Conservation (phyloP, 306 rosid species). For the Cicer judaicum region DNA sequence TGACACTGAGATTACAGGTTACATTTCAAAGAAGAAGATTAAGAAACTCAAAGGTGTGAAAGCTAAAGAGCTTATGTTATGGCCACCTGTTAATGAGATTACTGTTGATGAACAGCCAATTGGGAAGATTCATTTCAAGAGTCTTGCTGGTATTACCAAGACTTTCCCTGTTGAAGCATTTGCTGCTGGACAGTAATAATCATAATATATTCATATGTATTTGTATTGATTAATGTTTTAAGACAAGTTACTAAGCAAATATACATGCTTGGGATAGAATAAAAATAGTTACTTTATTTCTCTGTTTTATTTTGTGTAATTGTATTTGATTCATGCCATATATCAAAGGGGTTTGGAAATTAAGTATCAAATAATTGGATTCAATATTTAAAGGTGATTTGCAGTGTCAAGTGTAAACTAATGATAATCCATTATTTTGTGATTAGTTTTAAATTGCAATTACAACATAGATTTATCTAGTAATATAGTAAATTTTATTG, state of each 20-base stretch:
- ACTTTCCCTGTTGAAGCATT: conserved; percentile 87
- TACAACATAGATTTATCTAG: too few species aligned
- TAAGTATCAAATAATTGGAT: too few species aligned
- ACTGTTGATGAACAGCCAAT: conserved; percentile 56
- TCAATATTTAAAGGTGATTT: too few species aligned
- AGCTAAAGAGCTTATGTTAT: conserved; percentile 87
- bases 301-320: conserved; percentile 3
- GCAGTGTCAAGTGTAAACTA: too few species aligned
- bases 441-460: too few species aligned
- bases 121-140: conserved; percentile 85
- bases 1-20: conserved; percentile 66
- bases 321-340: conserved; percentile 21
- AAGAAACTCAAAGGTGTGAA: conserved; percentile 89
- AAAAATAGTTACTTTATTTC: conserved; percentile 4
- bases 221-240: conserved; percentile 6
- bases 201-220: too few species aligned
- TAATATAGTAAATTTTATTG: too few species aligned
- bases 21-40: conserved; percentile 60
- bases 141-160: conserved; percentile 92
- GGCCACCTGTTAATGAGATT: conserved; percentile 95
- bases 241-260: conserved; percentile 1
- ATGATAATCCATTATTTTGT: too few species aligned
- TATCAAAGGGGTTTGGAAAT: background rate
- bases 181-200: conserved; percentile 75
- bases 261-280: conserved; percentile 31